Percentiles rank a stretch among this genome's conserved stretches.
Evolutionary conservation across 2,329 filamentous ascomycete genomes (phyloP).

Genomic region (Fusarium brevicatenulatum): DNA sequence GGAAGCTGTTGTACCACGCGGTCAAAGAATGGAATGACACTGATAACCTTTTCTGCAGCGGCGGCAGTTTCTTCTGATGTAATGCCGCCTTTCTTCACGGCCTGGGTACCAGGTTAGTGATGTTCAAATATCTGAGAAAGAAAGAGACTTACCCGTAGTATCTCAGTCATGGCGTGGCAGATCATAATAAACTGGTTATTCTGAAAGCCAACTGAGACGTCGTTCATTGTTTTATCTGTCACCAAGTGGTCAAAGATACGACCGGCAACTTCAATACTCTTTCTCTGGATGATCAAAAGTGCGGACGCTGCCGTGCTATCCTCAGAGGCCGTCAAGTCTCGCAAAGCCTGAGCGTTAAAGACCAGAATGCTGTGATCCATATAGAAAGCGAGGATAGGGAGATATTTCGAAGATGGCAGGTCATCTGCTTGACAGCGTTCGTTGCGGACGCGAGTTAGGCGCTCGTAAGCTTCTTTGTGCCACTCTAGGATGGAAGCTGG

Average conservation of each 20-base stretch:
- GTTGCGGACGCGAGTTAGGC: background rate
- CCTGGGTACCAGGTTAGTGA: background rate
- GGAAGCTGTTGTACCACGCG: slow-evolving; percentile 9
- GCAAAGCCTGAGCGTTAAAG: slow-evolving; percentile 2
- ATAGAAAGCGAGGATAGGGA: background rate
- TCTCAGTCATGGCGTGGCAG: background rate
- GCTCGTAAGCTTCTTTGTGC: slow-evolving; percentile 7
- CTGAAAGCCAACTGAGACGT: slow-evolving; percentile 7
- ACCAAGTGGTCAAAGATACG: background rate
- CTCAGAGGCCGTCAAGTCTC: background rate
- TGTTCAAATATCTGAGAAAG: accelerated
- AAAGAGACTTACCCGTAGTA: background rate
- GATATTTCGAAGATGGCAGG: background rate
- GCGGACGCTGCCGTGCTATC: background rate
- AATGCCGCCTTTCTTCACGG: background rate
- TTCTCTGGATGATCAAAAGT: background rate
- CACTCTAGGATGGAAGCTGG: slow-evolving; percentile 4
- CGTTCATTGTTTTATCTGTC: background rate
- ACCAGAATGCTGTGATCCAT: slow-evolving; percentile 12
- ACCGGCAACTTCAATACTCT: background rate
- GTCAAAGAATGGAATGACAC: background rate
- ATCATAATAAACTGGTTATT: slow-evolving; percentile 22
- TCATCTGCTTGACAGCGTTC: background rate
- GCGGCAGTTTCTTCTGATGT: background rate
- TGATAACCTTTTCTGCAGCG: slow-evolving; percentile 10